Evolutionary conservation across 257 asterid genomes (phyloP).

Genomic region (Solanum pinnatisectum): DNA sequence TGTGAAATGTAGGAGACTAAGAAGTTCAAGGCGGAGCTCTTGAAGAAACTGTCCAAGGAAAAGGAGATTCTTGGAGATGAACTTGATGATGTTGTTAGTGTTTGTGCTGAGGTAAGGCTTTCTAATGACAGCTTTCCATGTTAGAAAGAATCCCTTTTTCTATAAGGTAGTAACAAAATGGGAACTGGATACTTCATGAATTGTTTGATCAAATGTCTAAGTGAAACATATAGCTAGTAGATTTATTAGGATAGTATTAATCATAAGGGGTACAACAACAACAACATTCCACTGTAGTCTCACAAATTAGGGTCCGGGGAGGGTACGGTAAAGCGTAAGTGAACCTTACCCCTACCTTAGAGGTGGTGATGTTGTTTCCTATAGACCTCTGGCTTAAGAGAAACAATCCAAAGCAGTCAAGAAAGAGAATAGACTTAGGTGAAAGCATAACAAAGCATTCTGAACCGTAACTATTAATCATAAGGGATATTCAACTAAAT

Average conservation of each 20-base stretch:
- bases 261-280: not conserved
- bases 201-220: not conserved
- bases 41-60: constrained; percentile 38
- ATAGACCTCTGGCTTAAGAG: too few species aligned
- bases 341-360: not conserved
- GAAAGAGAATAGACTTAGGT: not conserved
- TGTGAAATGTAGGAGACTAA: constrained; percentile 32
- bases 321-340: not conserved
- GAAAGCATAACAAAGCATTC: not conserved
- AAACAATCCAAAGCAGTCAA: not conserved
- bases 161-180: not conserved
- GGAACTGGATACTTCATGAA: not conserved
- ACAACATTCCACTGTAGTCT: not conserved
- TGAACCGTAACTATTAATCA: not conserved
- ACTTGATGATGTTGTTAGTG: constrained; percentile 37
- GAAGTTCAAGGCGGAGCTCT: constrained; percentile 47
- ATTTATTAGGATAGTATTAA: not conserved
- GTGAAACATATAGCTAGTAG: not conserved
- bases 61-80: constrained; percentile 38
- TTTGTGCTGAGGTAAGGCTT: constrained; percentile 31
- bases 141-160: not conserved
- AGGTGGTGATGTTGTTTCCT: not conserved
- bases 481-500: not conserved
- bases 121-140: not conserved
- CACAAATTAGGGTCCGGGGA: not conserved